These are phyloP conservation scores for Talaromyces piceae DNA, from an alignment of 2,329 filamentous ascomycete genomes.

Conservation along the genomic window DNA sequence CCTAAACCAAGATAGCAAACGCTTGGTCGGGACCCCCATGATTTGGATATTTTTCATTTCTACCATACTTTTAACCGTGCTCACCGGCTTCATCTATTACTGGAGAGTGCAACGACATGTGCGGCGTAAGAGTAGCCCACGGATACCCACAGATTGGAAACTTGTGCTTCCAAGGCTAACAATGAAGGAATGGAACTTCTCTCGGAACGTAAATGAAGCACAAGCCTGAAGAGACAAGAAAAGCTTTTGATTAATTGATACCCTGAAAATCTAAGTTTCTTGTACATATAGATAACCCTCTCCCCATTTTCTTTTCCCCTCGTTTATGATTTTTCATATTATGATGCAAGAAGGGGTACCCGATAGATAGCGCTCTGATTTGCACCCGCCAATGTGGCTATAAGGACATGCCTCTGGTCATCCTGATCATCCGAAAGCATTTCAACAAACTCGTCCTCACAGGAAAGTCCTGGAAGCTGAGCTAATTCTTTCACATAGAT, in stretches of 20 bases:
- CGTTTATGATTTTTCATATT: slow-evolving; percentile 14
- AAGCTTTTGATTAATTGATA: slow-evolving; percentile 13
- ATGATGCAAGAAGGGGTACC: slow-evolving; percentile 16
- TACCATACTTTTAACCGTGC: slow-evolving; percentile 22
- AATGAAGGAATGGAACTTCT: not conserved
- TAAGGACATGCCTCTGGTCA: slow-evolving; percentile 14
- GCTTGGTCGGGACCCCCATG: slow-evolving; percentile 26
- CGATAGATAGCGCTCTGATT: slow-evolving; percentile 19
- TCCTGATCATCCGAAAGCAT: slow-evolving; percentile 4
- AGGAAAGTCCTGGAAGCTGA: slow-evolving; percentile 5
- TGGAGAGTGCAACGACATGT: slow-evolving; percentile 18
- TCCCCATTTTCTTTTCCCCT: not conserved
- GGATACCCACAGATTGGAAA: not conserved
- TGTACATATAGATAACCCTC: too few relatives aligned
- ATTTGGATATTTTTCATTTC: slow-evolving; percentile 34
- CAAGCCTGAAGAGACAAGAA: not conserved
- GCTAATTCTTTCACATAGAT: slow-evolving; percentile 3
- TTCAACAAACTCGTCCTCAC: slow-evolving; percentile 7
- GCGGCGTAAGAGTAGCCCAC: not conserved
- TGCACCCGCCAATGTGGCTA: slow-evolving; percentile 17
- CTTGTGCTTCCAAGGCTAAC: slow-evolving; percentile 3
- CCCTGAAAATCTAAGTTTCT: not conserved
- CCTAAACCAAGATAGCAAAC: slow-evolving; percentile 21
- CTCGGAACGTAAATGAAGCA: not conserved
- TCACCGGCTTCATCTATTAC: slow-evolving; percentile 21